Percentiles rank a stretch among this genome's conserved stretches.
Conservation (phyloP, 2,329 filamentous ascomycete genomes). For the Colletotrichum horii region DNA sequence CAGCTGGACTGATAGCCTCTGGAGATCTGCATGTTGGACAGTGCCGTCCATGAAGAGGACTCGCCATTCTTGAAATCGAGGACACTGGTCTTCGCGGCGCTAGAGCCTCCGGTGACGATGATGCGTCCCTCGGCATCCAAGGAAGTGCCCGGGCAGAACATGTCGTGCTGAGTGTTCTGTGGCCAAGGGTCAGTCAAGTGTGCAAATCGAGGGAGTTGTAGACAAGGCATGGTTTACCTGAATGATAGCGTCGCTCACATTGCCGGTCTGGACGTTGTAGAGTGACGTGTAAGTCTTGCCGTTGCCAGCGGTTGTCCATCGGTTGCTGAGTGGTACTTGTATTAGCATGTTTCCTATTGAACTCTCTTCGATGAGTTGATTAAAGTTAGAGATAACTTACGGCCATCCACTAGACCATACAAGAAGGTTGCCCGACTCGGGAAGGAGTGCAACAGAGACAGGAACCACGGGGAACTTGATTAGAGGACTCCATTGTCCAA, state of each 20-base stretch:
- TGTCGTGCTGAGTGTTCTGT: conserved; percentile 51
- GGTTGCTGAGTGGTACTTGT: not conserved
- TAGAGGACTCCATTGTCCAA: conserved; percentile 37
- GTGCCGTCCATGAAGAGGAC: conserved; percentile 40
- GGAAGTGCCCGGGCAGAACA: conserved; percentile 63
- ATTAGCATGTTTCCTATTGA: not conserved
- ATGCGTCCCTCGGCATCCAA: conserved; percentile 51
- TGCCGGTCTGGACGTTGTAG: conserved; percentile 21
- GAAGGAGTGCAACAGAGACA: conserved; percentile 27
- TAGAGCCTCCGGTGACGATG: conserved; percentile 58
- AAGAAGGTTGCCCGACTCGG: conserved; percentile 10
- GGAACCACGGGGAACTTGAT: conserved; percentile 41
- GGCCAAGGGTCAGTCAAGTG: not conserved
- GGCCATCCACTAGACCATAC: conserved; percentile 12
- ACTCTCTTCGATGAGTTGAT: not conserved
- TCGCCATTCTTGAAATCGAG: conserved; percentile 38
- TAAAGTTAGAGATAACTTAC: not conserved
- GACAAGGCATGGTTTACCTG: conserved; percentile 12
- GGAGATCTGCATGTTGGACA: conserved; percentile 46
- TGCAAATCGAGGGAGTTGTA: not conserved
- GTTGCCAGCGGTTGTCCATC: conserved; percentile 24
- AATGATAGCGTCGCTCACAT: conserved; percentile 31
- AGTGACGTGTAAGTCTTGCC: conserved; percentile 7
- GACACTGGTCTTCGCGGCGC: conserved; percentile 51
- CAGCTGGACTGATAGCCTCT: conserved; percentile 59